These are phyloP conservation scores for Closterium sp. DNA, from an alignment of 139 green algal species.

Conservation along the genomic window DNA sequence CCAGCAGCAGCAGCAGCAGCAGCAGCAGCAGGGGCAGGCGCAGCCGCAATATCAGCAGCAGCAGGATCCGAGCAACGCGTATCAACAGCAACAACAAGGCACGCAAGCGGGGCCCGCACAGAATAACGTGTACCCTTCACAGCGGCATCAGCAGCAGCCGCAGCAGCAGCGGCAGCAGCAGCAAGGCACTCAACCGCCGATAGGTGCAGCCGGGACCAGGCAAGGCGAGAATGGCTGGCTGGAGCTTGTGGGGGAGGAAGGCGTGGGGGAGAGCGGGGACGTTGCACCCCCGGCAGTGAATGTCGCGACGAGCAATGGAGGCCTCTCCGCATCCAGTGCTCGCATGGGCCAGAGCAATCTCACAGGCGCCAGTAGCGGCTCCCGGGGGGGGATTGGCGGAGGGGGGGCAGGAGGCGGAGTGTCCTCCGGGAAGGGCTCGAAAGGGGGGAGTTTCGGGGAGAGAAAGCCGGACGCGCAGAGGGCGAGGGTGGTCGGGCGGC, in stretches of 20 bases:
- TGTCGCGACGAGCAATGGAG: background rate
- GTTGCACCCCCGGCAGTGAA: background rate
- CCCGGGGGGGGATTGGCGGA: background rate
- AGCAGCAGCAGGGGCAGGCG: background rate
- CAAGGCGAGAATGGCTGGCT: background rate
- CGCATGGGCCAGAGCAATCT: background rate
- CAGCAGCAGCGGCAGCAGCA: background rate
- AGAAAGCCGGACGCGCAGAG: background rate
- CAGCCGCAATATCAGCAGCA: background rate
- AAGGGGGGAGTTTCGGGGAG: background rate
- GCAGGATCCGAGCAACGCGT: background rate
- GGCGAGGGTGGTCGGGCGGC: background rate
- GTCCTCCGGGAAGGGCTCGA: background rate
- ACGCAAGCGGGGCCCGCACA: background rate
- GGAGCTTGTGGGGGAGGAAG: background rate
- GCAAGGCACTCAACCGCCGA: background rate
- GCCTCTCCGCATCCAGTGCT: background rate
- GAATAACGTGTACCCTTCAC: background rate
- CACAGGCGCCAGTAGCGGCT: background rate
- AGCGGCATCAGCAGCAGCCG: background rate
- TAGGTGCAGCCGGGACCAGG: background rate
- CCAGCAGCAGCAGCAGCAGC: background rate
- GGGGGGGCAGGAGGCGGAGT: background rate
- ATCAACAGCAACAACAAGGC: background rate
- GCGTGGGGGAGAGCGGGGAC: background rate